Evolutionary conservation across 1,284 basidiomycete species (phyloP), one percentile per base, ranked within the genome.

Genomic region (Testicularia cyperi): DNA sequence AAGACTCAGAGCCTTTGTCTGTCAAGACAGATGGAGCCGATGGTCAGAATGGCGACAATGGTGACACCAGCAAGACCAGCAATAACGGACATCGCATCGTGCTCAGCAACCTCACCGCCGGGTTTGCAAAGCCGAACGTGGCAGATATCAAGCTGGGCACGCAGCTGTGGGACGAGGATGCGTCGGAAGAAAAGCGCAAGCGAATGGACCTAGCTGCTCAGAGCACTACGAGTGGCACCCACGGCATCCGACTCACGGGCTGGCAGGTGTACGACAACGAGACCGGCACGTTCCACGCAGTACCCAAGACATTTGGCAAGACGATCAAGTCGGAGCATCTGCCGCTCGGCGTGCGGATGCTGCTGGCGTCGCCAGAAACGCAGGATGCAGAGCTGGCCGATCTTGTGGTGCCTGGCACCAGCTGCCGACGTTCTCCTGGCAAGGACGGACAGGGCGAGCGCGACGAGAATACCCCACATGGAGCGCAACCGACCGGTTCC

Each of bases 131-230:
- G 74, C 91, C 92, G 2, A 90, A 88, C 68, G 84, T 95, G 40
- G 80, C 95, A 19, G 94, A 97, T 74, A 81, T 91, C 77, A 97
- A 96, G 77, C 85, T 97, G 16, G 92, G 92, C 1, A 91, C 87
- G 0, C 81, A 88, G 7, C 81, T 96, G 4, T 88, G 88, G 68
- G 79, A 80, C 45, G 87, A 88, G 44, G 78, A 78, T 16, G 86
- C 90, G 2, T 78, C 81, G 0, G 82, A 82, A 2, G 89, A 89
- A 61, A 97, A 97, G 79, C 81, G 83, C 45, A 81, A 78, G 38
- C 82, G 88, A 24, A 92, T 94, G 91, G 80, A 83, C 44, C 81
- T 84, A 70, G 82, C 82, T 3, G 88, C 90, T 1, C 79, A 78
- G 25, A 79, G 81, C 18, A 87, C 88, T 2, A 96, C 92, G 0